Base-by-base conservation (phyloP, 1,284 basidiomycete genomes). In the Ustilago sp. region DNA sequence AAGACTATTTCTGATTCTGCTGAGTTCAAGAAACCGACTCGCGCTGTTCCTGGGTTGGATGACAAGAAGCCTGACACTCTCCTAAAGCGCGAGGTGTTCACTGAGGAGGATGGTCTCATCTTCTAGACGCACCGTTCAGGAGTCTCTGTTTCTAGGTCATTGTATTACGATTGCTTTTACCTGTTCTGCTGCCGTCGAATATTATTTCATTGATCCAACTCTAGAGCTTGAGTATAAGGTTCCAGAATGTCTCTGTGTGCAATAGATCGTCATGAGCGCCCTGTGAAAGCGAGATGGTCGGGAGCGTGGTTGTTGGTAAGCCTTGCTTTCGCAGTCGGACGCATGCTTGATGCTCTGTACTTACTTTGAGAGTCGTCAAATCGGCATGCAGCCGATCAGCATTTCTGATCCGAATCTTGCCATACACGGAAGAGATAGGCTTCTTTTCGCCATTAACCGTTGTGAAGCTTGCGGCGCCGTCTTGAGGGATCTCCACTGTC, bases 181-280 rank as follows among this genome's bases (percentile, higher is more conserved):
- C 39, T 13, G 13, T 12, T 7, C n/a, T n/a, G n/a, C 8, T 19
- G n/a, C n/a, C 9, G 17, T 19, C 19, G n/a, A 7, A 8, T 9
- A 9, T 19, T n/a, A 31, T 41, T 35, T 47, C n/a, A 31, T 32
- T 48, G 45, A 13, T 56, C 35, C 35, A 4, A 0, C n/a, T 32
- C 51, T 34, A 74, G 2, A 65, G 45, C 0, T 47, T 28, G 32
- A 66, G 67, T 15, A 74, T 35, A 31, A 69, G 63, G 41, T 69
- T 36, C 66, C 66, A 74, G 55, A 74, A 74, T 3, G 60, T 69
- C 48, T 69, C 59, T 17, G 67, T 63, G 57, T 69, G 72, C 28
- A 65, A 45, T 13, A 74, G 62, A 43, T 63, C 67, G 31, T 74
- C 72, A 57, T 74, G 72, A 15, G 59, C 72, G 43, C 67, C 66